Base-by-base conservation (phyloP, 345 rosid species). In the Heritiera fomes region DNA sequence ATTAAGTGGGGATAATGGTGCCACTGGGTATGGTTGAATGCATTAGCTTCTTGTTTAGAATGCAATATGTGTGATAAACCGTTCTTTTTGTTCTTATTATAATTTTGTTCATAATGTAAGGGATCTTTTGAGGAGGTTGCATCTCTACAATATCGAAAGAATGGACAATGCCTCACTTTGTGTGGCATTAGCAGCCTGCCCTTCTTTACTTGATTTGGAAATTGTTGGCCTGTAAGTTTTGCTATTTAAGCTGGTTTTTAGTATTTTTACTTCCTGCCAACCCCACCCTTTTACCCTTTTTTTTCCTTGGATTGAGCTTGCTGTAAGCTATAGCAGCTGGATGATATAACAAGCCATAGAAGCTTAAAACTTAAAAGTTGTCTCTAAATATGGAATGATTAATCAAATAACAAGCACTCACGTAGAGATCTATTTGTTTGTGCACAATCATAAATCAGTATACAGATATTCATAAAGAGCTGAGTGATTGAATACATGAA, bases 181-280 rank as follows among this genome's bases (percentile, higher is more conserved):
- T 59, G 71, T 65, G 81, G 94, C 90, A 76, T 80, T 94, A 79
- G 83, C 97, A 67, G 88, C 87, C 40, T 93, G 97, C 81, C 84
- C 89, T 15, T 87, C 90, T 78, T 89, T 94, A 73, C 84, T 87
- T 74, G 98, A 94, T 82, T 88, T 94, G 76, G 97, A 93, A 87
- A 86, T 94, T 71, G 89, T 91, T 86, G 92, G 94, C 89, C 82
- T 91, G 98, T 94, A 90, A 90, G 98, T 88, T 82, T 40, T 75
- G 40, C 64, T 28, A 71, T 60, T 58, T 77, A 20, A 53, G 53
- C 75, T 66, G 38, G 73, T 73, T 77, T 69, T 45, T 69, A 50
- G 74, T 81, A 10, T 46, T 71, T 53, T 20, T 49, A 5, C 8
- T 63, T 40, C 70, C 30, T 47, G 58, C 72, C 49, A 20, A 10